phyloP scores from a whole-genome alignment of 345 rosid genomes.

The Durio zibethinus region DNA sequence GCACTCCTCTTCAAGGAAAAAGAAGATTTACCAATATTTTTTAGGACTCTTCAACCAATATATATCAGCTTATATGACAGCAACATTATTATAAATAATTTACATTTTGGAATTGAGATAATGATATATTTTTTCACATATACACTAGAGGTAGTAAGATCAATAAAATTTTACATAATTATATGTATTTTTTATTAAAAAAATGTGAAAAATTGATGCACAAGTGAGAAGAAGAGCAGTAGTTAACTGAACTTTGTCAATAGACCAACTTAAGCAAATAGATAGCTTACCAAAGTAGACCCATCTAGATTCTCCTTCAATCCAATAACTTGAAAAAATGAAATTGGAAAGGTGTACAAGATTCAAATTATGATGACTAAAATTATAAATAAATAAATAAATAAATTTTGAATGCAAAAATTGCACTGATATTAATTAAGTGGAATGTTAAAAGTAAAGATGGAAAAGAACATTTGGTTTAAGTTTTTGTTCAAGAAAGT shows the following conservation, averaged over 20 bases:
- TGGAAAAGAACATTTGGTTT: slow-evolving; percentile 12
- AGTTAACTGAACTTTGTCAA: slow-evolving; percentile 2
- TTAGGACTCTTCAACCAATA: slow-evolving; percentile 32
- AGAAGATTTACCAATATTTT: slow-evolving; percentile 27
- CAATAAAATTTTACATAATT: neutral
- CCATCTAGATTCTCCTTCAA: neutral
- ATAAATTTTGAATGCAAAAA: too few species aligned
- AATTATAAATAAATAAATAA: too few species aligned
- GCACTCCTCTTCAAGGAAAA: slow-evolving; percentile 32
- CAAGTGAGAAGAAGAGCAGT: neutral
- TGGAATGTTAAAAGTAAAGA: slow-evolving; percentile 19
- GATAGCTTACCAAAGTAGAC: neutral
- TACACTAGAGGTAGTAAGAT: neutral
- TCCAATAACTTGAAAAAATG: neutral
- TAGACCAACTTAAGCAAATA: neutral
- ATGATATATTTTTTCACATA: neutral
- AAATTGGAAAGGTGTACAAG: slow-evolving; percentile 4
- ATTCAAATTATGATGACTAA: too few species aligned
- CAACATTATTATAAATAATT: slow-evolving; percentile 7
- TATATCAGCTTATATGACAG: neutral
- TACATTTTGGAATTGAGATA: neutral
- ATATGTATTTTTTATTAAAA: neutral
- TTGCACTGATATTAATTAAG: too few species aligned
- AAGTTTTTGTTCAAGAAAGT: slow-evolving; percentile 31
- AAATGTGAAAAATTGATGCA: neutral